Percentiles rank a stretch among this genome's conserved stretches.
Conservation (phyloP, 331 rosid species). For the Stylosanthes scabra region DNA sequence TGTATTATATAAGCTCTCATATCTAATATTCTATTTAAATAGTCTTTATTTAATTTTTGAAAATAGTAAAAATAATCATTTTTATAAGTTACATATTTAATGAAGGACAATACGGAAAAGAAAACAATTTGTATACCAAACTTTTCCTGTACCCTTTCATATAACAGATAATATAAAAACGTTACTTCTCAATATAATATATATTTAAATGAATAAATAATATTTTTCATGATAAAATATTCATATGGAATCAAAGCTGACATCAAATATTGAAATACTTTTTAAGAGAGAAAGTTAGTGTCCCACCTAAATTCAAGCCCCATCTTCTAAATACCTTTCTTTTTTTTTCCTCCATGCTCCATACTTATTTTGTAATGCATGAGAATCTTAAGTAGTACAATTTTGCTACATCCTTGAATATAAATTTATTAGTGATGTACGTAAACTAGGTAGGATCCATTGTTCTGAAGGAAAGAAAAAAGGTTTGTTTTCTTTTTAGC, state of each 20-base stretch:
- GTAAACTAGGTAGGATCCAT: conserved; percentile 36
- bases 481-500: conserved; percentile 1
- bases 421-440: background rate
- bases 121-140: too few species aligned
- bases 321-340: background rate
- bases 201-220: too few species aligned
- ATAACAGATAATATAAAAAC: too few species aligned
- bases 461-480: background rate
- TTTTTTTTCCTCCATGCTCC: background rate
- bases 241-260: background rate
- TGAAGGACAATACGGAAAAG: too few species aligned
- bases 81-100: too few species aligned
- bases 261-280: background rate
- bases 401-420: conserved; percentile 19
- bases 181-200: too few species aligned
- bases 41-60: too few species aligned
- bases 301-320: background rate
- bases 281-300: conserved; percentile 14
- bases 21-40: too few species aligned
- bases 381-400: conserved; percentile 23
- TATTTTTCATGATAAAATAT: background rate
- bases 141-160: too few species aligned
- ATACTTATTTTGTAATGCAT: background rate
- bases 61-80: too few species aligned
- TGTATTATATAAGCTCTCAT: too few species aligned